These are phyloP conservation scores for Aquilaria yunnanensis DNA, from an alignment of 345 rosid species.

Conservation along the genomic window DNA sequence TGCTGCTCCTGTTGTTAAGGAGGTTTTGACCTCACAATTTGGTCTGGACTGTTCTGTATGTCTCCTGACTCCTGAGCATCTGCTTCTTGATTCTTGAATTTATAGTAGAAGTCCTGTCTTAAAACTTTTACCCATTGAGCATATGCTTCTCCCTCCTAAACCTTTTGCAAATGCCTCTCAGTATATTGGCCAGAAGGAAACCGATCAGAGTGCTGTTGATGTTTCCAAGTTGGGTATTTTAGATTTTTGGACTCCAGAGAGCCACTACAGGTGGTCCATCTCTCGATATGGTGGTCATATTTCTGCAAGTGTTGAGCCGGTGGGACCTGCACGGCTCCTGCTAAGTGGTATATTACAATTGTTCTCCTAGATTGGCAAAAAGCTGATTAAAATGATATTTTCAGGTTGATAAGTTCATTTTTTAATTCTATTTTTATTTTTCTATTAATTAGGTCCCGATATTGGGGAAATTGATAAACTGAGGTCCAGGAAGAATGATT, in stretches of 20 bases:
- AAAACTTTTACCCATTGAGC: not conserved
- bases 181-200: constrained; percentile 79
- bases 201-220: constrained; percentile 83
- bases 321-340: constrained; percentile 64
- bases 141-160: constrained; percentile 2
- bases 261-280: constrained; percentile 78
- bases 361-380: not conserved
- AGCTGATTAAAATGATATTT: not conserved
- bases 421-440: not conserved
- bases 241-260: constrained; percentile 95
- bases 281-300: constrained; percentile 84
- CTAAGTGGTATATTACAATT: constrained; percentile 39
- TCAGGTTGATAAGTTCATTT: not conserved
- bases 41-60: constrained; percentile 77
- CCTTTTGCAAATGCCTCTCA: constrained; percentile 16
- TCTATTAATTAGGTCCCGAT: constrained; percentile 41
- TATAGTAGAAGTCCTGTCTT: constrained; percentile 1
- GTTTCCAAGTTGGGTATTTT: constrained; percentile 52
- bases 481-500: constrained; percentile 48
- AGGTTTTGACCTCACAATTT: constrained; percentile 73
- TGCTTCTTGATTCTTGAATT: constrained; percentile 6
- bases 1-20: constrained; percentile 85
- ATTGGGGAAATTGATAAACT: constrained; percentile 65
- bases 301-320: constrained; percentile 74
- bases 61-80: constrained; percentile 9